Evolutionary conservation across 345 rosid genomes (phyloP).

Genomic region (Pistacia integerrima): DNA sequence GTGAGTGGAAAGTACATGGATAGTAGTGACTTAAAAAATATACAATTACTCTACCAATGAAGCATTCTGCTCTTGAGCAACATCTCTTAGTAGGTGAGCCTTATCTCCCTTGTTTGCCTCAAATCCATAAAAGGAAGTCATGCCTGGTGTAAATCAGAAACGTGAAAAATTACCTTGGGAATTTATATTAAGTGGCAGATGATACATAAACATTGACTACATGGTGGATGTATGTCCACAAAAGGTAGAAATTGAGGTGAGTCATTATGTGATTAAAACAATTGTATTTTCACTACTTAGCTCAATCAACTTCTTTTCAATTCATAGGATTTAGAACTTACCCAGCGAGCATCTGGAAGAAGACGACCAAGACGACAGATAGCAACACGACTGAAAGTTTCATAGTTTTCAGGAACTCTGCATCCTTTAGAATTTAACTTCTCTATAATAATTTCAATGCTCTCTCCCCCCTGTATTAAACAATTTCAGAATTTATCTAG

Average conservation of each 20-base stretch:
- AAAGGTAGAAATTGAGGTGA: neutral
- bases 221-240: too few relatives aligned
- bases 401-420: slow-evolving; percentile 45
- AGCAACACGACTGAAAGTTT: slow-evolving; percentile 60
- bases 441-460: slow-evolving; percentile 55
- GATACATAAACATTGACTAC: too few relatives aligned
- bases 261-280: neutral
- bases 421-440: slow-evolving; percentile 46
- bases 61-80: slow-evolving; percentile 69
- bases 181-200: neutral
- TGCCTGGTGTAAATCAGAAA: slow-evolving; percentile 35
- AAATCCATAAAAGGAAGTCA: slow-evolving; percentile 69
- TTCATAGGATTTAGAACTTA: slow-evolving; percentile 27
- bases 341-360: slow-evolving; percentile 87
- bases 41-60: slow-evolving; percentile 49
- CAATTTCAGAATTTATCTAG: too few relatives aligned
- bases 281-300: neutral
- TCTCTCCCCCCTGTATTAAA: slow-evolving; percentile 29
- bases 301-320: neutral
- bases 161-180: neutral
- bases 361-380: slow-evolving; percentile 76
- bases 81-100: slow-evolving; percentile 56
- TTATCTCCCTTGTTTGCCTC: slow-evolving; percentile 50
- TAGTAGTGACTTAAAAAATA: neutral
- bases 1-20: neutral